These are phyloP conservation scores for Prunus yedoensis DNA, from an alignment of 331 rosid species.

Conservation along the genomic window DNA sequence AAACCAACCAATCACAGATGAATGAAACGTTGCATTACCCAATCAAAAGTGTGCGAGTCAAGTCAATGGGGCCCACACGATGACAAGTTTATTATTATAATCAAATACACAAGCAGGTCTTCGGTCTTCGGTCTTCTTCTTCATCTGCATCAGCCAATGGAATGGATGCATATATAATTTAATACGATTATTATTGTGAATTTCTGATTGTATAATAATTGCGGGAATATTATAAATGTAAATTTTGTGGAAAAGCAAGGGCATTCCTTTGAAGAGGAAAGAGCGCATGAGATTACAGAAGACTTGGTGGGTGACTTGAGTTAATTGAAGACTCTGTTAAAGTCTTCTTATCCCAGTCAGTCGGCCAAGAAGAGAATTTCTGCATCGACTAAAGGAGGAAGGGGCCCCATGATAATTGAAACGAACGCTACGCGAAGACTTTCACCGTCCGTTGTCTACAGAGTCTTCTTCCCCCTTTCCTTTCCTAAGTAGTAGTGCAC, in stretches of 20 bases:
- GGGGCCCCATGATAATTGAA: neutral
- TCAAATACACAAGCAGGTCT: no score
- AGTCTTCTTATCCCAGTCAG: slow-evolving; percentile 11
- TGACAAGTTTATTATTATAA: no score
- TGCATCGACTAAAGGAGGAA: neutral
- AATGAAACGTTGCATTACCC: slow-evolving; percentile 23
- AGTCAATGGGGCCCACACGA: neutral
- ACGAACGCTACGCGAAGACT: no score
- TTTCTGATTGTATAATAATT: no score
- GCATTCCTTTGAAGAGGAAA: neutral
- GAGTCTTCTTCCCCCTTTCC: no score
- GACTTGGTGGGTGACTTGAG: slow-evolving; percentile 9
- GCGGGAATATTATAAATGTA: neutral
- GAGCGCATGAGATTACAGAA: neutral
- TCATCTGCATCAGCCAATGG: no score
- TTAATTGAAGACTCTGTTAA: slow-evolving; percentile 14
- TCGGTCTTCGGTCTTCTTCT: no score
- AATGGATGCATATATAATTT: no score
- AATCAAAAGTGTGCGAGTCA: slow-evolving; percentile 4
- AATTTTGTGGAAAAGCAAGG: neutral
- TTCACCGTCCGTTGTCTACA: no score
- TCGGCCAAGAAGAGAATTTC: neutral
- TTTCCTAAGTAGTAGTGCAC: no score
- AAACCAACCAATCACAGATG: slow-evolving; percentile 16
- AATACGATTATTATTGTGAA: no score